These are phyloP conservation scores for Eucalyptus regnans DNA, from an alignment of 345 rosid species.

Conservation along the genomic window DNA sequence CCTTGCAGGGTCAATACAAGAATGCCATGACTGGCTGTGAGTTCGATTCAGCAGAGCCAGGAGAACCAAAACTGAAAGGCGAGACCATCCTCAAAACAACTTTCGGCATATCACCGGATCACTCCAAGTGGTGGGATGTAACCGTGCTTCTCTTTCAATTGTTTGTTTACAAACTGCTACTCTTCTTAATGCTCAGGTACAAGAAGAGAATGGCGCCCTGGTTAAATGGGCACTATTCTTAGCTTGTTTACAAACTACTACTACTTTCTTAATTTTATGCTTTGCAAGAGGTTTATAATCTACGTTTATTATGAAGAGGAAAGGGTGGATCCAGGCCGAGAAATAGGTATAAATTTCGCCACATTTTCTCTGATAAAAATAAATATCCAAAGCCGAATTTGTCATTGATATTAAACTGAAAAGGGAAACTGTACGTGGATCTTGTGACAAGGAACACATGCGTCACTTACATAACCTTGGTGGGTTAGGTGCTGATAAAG, in stretches of 20 bases:
- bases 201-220: neutral
- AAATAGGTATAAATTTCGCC: neutral
- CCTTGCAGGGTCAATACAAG: slow-evolving; percentile 21
- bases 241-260: too few species aligned
- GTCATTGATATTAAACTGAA: neutral
- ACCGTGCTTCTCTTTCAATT: slow-evolving; percentile 4
- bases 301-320: neutral
- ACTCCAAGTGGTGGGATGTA: slow-evolving; percentile 16
- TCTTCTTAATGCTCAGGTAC: neutral
- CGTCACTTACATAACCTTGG: neutral
- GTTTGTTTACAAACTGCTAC: neutral
- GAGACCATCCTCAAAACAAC: slow-evolving; percentile 1
- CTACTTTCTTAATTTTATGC: neutral
- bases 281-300: neutral
- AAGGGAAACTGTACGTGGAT: neutral
- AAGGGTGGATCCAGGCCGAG: neutral
- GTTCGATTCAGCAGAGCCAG: slow-evolving; percentile 4
- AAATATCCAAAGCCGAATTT: neutral
- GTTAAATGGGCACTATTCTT: neutral
- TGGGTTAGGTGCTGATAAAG: neutral
- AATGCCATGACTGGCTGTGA: slow-evolving; percentile 20
- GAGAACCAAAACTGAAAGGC: slow-evolving; percentile 8
- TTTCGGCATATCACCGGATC: neutral
- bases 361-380: neutral
- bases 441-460: neutral